Conservation (phyloP, 495 filamentous ascomycete species). For the Cercophora newfieldiana region DNA sequence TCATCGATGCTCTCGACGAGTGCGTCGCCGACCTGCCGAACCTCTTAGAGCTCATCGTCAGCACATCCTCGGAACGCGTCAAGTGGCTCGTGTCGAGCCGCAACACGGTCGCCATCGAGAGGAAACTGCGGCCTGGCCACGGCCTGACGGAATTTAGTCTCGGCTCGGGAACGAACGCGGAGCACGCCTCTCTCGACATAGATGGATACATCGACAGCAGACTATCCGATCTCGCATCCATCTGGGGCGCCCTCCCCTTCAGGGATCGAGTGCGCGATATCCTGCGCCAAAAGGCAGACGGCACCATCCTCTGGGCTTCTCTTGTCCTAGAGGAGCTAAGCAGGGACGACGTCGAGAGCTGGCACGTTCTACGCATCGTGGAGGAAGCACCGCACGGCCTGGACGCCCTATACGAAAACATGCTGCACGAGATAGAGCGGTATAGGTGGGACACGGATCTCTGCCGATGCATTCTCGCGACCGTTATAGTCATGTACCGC, state of each 20-base stretch:
- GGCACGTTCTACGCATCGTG: constrained; percentile 17
- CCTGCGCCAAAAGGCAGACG: constrained; percentile 21
- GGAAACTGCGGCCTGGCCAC: constrained; percentile 27
- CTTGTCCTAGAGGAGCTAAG: constrained; percentile 32
- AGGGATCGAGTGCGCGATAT: constrained; percentile 3
- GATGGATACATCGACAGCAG: constrained; percentile 39
- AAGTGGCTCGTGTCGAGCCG: constrained; percentile 19
- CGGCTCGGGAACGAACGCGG: constrained; percentile 28
- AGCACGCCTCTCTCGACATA: constrained; percentile 26
- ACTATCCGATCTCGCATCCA: constrained; percentile 18
- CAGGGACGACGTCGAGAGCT: not conserved
- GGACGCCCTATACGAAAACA: constrained; percentile 25
- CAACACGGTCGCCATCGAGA: constrained; percentile 29
- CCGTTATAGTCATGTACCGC: not conserved
- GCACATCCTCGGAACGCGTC: not conserved
- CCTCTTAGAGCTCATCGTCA: not conserved
- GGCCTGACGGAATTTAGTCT: constrained; percentile 31
- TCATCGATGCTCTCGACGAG: not conserved
- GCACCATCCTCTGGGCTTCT: constrained; percentile 37
- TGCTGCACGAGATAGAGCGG: constrained; percentile 23
- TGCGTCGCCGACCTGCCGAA: not conserved
- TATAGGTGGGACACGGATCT: not conserved
- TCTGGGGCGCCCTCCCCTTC: constrained; percentile 14
- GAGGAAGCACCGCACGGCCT: constrained; percentile 23
- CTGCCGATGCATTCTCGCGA: constrained; percentile 1